Evolutionary conservation across 257 asterid genomes (phyloP).

Genomic region (Forsythia viridissima): DNA sequence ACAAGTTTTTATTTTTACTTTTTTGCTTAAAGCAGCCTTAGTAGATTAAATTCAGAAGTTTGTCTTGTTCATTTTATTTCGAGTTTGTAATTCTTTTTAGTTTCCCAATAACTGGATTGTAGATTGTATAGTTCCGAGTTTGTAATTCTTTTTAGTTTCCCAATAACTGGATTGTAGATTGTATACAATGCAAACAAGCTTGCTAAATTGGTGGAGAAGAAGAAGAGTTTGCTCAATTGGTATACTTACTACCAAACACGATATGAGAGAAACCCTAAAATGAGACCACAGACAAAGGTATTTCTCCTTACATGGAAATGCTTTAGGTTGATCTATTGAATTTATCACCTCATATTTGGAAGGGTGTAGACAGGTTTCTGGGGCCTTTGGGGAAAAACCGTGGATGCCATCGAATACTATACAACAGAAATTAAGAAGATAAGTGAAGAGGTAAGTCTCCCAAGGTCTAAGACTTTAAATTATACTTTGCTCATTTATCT

Average conservation of each 20-base stretch:
- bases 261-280: slow-evolving; percentile 62
- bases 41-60: neutral
- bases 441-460: slow-evolving; percentile 55
- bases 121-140: slow-evolving; percentile 49
- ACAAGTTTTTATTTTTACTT: too few species aligned
- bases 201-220: slow-evolving; percentile 58
- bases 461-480: neutral
- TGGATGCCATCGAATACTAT: slow-evolving; percentile 78
- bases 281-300: slow-evolving; percentile 71
- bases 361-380: slow-evolving; percentile 76
- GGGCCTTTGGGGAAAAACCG: slow-evolving; percentile 71
- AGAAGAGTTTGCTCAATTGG: slow-evolving; percentile 68
- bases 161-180: slow-evolving; percentile 47
- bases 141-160: slow-evolving; percentile 17
- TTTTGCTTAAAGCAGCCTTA: neutral
- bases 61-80: slow-evolving; percentile 18
- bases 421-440: slow-evolving; percentile 51
- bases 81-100: slow-evolving; percentile 9
- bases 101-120: slow-evolving; percentile 31
- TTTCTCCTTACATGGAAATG: slow-evolving; percentile 17
- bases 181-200: slow-evolving; percentile 73
- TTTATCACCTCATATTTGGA: slow-evolving; percentile 30
- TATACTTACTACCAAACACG: slow-evolving; percentile 74
- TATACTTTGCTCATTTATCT: neutral
- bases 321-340: neutral